A percentile compares a stretch with the other conserved stretches of the same genome.
These are phyloP conservation scores for Carex sylvatica DNA, from an alignment of 202 grass and related monocot genomes.

Conservation along the genomic window DNA sequence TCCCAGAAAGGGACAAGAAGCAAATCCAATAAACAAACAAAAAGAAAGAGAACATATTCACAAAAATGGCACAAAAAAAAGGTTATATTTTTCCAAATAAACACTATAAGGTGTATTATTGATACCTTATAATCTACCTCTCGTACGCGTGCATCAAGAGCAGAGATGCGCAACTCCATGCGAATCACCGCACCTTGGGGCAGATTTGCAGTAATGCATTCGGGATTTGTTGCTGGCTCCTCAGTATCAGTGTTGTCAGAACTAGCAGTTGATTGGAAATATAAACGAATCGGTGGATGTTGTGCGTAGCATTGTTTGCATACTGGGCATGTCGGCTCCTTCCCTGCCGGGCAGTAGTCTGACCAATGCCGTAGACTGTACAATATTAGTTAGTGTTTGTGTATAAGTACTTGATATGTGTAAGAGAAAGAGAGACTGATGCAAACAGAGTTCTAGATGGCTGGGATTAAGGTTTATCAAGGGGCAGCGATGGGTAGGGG, in stretches of 20 bases:
- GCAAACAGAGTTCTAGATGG: neutral
- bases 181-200: slow-evolving; percentile 54
- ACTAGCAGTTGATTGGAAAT: slow-evolving; percentile 67
- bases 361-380: slow-evolving; percentile 84
- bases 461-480: neutral
- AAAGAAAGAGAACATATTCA: neutral
- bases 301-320: slow-evolving; percentile 65
- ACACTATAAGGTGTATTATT: neutral
- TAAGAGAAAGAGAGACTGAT: slow-evolving; percentile 17
- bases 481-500: too few species aligned
- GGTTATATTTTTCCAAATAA: neutral
- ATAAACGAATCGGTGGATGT: slow-evolving; percentile 63
- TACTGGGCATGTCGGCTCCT: slow-evolving; percentile 85
- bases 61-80: neutral
- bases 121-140: slow-evolving; percentile 51
- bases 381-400: neutral
- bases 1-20: neutral
- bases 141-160: slow-evolving; percentile 50
- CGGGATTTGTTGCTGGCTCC: slow-evolving; percentile 35
- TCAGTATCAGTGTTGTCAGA: slow-evolving; percentile 24
- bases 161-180: slow-evolving; percentile 38
- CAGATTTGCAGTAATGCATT: slow-evolving; percentile 20
- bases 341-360: slow-evolving; percentile 73
- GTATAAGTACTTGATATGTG: neutral
- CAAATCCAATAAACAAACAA: neutral